Evolutionary conservation across 2,329 filamentous ascomycete species (phyloP).

Genomic region (Fusarium piperis): DNA sequence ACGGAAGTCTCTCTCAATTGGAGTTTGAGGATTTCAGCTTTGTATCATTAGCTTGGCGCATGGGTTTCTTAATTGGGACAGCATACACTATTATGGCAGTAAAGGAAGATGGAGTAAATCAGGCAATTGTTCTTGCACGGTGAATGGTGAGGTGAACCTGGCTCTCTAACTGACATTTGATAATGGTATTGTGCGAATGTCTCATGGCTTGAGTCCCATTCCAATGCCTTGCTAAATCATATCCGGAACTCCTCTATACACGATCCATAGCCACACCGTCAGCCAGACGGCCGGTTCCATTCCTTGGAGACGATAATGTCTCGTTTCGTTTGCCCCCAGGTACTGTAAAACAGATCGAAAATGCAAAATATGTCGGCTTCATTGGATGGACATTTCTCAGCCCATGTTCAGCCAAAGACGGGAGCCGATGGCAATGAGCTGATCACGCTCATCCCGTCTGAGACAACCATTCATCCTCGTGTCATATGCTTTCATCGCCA

Average conservation of each 20-base stretch:
- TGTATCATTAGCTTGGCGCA: constrained; percentile 14
- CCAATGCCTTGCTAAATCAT: constrained; percentile 1
- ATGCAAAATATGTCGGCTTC: not conserved
- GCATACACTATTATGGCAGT: constrained; percentile 11
- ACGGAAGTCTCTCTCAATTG: not conserved
- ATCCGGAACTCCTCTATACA: constrained; percentile 15
- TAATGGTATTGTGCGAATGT: constrained; percentile 2
- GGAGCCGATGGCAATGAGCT: not conserved
- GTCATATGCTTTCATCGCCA: constrained; percentile 15
- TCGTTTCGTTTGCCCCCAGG: not conserved
- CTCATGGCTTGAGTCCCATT: not conserved
- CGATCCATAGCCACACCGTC: not conserved
- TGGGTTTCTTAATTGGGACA: not conserved
- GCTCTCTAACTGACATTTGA: not conserved
- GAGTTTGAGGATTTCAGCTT: not conserved
- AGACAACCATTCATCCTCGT: not conserved
- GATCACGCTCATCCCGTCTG: not conserved
- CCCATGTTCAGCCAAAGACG: not conserved
- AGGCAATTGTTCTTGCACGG: not conserved
- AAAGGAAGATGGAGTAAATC: constrained; percentile 4
- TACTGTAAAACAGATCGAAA: not conserved
- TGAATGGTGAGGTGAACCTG: not conserved
- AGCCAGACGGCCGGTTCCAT: not conserved
- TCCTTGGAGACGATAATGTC: not conserved
- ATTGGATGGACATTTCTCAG: not conserved